Percentiles rank a stretch among this genome's conserved stretches.
phyloP scores from a whole-genome alignment of 805 yeast species.

The Gaillardinia entomophila region DNA sequence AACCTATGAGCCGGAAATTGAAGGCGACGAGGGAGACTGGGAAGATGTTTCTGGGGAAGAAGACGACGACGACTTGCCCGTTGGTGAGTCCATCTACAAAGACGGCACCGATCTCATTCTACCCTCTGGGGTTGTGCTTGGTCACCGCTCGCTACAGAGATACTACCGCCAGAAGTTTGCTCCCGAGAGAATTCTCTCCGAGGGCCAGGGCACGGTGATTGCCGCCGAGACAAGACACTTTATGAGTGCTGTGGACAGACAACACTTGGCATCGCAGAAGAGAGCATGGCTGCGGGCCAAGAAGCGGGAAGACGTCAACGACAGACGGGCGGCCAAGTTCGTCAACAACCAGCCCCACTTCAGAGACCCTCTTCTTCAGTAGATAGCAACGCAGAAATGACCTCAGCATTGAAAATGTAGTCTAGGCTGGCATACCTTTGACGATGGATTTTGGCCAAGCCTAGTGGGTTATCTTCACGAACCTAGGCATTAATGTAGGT shows the following conservation, averaged over 20 bases:
- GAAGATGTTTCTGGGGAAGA: constrained; percentile 14
- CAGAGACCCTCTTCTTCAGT: constrained; percentile 37
- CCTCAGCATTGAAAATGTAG: too few species aligned
- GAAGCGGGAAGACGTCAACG: constrained; percentile 46
- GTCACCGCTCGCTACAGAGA: constrained; percentile 38
- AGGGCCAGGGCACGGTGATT: constrained; percentile 38
- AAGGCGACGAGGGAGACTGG: constrained; percentile 27
- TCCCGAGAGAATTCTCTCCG: constrained; percentile 37
- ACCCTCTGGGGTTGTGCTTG: constrained; percentile 38
- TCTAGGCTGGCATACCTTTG: too few species aligned
- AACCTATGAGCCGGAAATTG: constrained; percentile 35
- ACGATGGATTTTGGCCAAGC: too few species aligned
- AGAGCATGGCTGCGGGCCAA: constrained; percentile 56
- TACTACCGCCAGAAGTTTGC: constrained; percentile 40
- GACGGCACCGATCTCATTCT: constrained; percentile 35
- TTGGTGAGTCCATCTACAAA: constrained; percentile 22
- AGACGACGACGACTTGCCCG: constrained; percentile 20
- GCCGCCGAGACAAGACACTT: constrained; percentile 50
- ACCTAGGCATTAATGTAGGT: too few species aligned
- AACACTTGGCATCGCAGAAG: constrained; percentile 39
- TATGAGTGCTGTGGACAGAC: constrained; percentile 32
- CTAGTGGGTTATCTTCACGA: too few species aligned
- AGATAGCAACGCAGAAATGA: too few species aligned
- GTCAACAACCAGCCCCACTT: constrained; percentile 77
- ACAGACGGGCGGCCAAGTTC: constrained; percentile 59